phyloP scores from a whole-genome alignment of 148 eudicot genomes.

The Heliamphora exappendiculata region DNA sequence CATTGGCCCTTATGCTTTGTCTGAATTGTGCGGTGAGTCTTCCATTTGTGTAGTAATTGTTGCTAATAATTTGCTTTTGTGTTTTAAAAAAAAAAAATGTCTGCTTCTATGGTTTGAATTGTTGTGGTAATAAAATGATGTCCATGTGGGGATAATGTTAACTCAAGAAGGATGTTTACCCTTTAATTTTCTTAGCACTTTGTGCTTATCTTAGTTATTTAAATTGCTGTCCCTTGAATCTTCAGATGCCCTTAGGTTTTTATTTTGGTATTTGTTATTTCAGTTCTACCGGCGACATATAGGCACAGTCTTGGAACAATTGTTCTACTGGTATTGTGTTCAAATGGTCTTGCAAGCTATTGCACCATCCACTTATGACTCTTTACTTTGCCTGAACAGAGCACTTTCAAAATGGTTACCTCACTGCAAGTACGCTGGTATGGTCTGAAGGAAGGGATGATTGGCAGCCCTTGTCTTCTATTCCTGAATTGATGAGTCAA shows the following conservation, averaged over 20 bases:
- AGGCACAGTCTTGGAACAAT: constrained; percentile 31
- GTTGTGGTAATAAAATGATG: neutral
- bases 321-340: constrained; percentile 31
- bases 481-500: constrained; percentile 57
- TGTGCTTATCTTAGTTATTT: neutral
- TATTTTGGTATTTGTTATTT: constrained; percentile 30
- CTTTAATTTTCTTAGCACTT: neutral
- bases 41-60: neutral
- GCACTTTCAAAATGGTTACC: constrained; percentile 69
- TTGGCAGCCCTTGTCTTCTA: constrained; percentile 79
- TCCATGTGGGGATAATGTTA: neutral
- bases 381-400: constrained; percentile 63
- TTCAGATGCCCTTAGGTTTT: constrained; percentile 18
- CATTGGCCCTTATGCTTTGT: constrained; percentile 70
- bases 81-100: too few species aligned
- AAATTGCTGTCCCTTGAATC: constrained; percentile 5
- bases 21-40: constrained; percentile 65
- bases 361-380: constrained; percentile 48
- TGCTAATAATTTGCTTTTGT: too few species aligned
- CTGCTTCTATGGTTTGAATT: neutral
- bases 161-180: neutral
- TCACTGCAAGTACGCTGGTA: constrained; percentile 60
- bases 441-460: constrained; percentile 85
- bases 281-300: constrained; percentile 32
- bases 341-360: constrained; percentile 27